Evolutionary conservation across 2,329 filamentous ascomycete species (phyloP), one percentile per base, ranked within the genome.

Genomic region (Cercospora zeae-maydis): DNA sequence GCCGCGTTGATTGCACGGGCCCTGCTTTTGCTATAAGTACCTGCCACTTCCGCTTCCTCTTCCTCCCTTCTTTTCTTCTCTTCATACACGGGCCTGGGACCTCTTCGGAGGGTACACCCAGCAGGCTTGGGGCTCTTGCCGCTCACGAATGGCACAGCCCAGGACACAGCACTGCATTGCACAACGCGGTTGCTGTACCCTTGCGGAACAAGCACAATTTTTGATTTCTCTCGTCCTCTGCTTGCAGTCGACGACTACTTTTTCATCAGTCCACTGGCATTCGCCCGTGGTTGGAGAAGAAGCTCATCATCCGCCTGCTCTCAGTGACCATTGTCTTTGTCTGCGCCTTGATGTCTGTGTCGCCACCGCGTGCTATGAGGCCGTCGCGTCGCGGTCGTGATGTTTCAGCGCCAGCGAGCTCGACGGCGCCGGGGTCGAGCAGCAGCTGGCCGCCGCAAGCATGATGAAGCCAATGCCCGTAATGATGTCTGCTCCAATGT

Each of bases 211-310:
- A 34, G 54, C 14, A 30, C 2, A 62, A 62, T 62, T 62, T 62
- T 62, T 59, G 60, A 39, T 62, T 24, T 24, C 19, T 11, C n/a
- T 21, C 54, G 37, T 21, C 30, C 21, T 42, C 37, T 58, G 54
- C 54, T 58, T 47, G 47, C 57, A 59, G 57, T 39, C 34, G 36
- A 61, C 49, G 14, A 3, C n/a, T 27, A 42, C 55, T 55, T 55
- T 62, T 62, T 62, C 60, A 58, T 62, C 60, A 58, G 33, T 34
- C 53, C 55, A 27, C 42, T 62, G 42, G 60, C 60, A 33, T 13
- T 10, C 34, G 21, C 54, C 60, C 45, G 36, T 53, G 47, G 47
- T 34, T 27, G 60, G 47, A 62, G 60, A 62, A 58, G 60, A 62
- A 49, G 55, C 21, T 30, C 42, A 2, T 49, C 21, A 13, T 49